These are phyloP conservation scores for Hypomyces perniciosus DNA, from an alignment of 2,329 filamentous ascomycete genomes.

Conservation along the genomic window DNA sequence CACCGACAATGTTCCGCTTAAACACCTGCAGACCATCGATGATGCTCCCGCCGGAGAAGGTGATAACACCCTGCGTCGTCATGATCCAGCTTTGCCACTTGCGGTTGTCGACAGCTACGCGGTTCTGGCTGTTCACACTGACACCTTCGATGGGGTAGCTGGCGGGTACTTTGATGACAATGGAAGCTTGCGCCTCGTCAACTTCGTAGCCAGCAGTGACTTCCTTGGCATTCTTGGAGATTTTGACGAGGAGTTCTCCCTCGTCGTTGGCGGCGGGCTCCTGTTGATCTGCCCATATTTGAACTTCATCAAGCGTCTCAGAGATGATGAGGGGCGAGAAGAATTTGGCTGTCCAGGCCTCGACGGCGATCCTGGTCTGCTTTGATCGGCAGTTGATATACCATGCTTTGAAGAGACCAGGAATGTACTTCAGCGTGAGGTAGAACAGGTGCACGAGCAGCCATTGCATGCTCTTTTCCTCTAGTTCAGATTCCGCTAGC, in stretches of 20 bases:
- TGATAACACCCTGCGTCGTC: conserved; percentile 85
- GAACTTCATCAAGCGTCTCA: conserved; percentile 60
- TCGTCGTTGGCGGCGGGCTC: conserved; percentile 45
- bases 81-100: conserved; percentile 92
- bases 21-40: conserved; percentile 83
- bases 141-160: conserved; percentile 80
- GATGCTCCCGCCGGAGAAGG: conserved; percentile 82
- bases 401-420: conserved; percentile 76
- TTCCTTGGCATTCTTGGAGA: conserved; percentile 65
- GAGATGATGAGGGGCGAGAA: conserved; percentile 67
- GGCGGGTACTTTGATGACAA: conserved; percentile 72
- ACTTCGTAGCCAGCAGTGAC: conserved; percentile 80
- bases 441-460: conserved; percentile 84
- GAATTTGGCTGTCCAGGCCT: conserved; percentile 78
- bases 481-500: conserved; percentile 49
- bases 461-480: conserved; percentile 73
- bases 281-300: conserved; percentile 56
- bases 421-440: conserved; percentile 67
- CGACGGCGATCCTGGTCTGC: conserved; percentile 72
- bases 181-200: conserved; percentile 78
- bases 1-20: conserved; percentile 78
- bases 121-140: conserved; percentile 67
- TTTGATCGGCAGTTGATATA: conserved; percentile 75
- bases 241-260: conserved; percentile 58
- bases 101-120: conserved; percentile 81